phyloP scores from a whole-genome alignment of 345 rosid genomes.

The Eucalyptus tenuipes region DNA sequence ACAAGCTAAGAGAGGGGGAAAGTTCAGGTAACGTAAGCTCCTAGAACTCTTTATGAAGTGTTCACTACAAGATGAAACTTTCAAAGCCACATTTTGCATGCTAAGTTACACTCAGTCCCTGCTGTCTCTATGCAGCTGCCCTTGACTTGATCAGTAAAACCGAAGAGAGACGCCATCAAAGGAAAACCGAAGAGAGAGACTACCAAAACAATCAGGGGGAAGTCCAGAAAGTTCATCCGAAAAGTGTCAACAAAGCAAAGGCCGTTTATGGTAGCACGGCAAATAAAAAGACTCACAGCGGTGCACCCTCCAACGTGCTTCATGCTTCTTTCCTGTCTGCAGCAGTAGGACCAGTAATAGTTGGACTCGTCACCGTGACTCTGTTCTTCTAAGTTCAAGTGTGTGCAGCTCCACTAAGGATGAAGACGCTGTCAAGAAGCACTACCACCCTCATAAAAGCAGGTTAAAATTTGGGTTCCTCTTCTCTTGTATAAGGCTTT shows the following conservation, averaged over 20 bases:
- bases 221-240: background rate
- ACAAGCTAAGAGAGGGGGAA: background rate
- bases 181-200: background rate
- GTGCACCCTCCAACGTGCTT: background rate
- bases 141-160: background rate
- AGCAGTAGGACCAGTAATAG: background rate
- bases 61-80: background rate
- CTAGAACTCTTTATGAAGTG: background rate
- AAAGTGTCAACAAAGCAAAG: background rate
- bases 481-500: background rate
- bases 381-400: background rate
- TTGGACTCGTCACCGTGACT: background rate
- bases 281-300: background rate
- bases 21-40: background rate
- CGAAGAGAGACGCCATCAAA: background rate
- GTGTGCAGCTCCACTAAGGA: background rate
- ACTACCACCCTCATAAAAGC: background rate
- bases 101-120: background rate
- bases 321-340: background rate
- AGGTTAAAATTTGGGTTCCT: background rate
- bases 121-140: background rate
- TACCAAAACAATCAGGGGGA: background rate
- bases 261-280: background rate
- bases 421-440: background rate
- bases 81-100: background rate